Evolutionary conservation across 805 yeast genomes (phyloP).

Genomic region (Saturnispora zaruensis): DNA sequence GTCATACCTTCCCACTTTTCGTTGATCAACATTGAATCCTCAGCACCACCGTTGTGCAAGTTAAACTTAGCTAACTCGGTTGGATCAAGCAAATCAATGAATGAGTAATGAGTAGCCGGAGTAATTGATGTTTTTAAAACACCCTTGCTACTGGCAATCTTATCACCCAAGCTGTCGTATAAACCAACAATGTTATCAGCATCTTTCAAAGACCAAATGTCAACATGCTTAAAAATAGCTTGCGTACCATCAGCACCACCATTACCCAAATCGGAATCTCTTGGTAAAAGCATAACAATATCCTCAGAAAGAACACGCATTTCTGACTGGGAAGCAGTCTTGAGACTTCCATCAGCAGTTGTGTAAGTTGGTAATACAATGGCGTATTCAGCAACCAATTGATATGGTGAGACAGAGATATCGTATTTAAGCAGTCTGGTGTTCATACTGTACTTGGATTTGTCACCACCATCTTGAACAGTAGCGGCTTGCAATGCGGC

Average conservation of each 20-base stretch:
- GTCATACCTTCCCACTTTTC: slow-evolving; percentile 30
- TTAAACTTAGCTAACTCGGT: slow-evolving; percentile 26
- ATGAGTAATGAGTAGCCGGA: slow-evolving; percentile 23
- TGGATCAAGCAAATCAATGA: slow-evolving; percentile 21
- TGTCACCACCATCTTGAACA: slow-evolving; percentile 28
- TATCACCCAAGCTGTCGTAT: slow-evolving; percentile 23
- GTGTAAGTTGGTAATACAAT: slow-evolving; percentile 23
- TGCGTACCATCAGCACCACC: slow-evolving; percentile 17
- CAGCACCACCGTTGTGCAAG: slow-evolving; percentile 27
- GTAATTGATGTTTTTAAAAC: slow-evolving; percentile 18
- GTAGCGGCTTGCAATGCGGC: slow-evolving; percentile 25
- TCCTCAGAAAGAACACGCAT: slow-evolving; percentile 24
- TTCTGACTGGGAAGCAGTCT: slow-evolving; percentile 28
- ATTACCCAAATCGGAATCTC: slow-evolving; percentile 25
- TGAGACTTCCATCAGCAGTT: slow-evolving; percentile 15
- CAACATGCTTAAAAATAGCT: slow-evolving; percentile 25
- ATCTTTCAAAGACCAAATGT: slow-evolving; percentile 21
- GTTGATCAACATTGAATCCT: slow-evolving; percentile 20
- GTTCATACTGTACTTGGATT: slow-evolving; percentile 15
- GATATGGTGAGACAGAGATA: slow-evolving; percentile 15
- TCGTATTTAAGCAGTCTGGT: slow-evolving; percentile 26
- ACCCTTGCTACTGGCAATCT: slow-evolving; percentile 21
- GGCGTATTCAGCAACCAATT: slow-evolving; percentile 24
- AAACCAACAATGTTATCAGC: slow-evolving; percentile 26
- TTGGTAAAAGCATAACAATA: slow-evolving; percentile 23